phyloP scores from a whole-genome alignment of 805 yeast genomes.

The Candida golubevii region DNA sequence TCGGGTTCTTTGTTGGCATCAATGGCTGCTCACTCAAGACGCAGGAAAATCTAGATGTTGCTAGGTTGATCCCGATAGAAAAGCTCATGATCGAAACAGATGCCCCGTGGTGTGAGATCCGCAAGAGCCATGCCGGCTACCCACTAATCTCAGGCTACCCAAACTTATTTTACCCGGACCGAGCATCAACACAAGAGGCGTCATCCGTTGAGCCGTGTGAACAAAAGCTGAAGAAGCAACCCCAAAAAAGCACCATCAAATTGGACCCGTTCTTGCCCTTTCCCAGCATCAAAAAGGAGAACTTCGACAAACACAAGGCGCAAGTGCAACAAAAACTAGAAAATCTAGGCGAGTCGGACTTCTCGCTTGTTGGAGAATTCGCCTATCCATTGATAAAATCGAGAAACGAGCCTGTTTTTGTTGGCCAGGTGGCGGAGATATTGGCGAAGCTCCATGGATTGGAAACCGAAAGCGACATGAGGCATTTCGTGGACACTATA shows the following conservation, averaged over 20 bases:
- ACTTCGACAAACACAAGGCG: constrained; percentile 35
- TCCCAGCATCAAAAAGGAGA: constrained; percentile 63
- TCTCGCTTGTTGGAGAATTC: constrained; percentile 21
- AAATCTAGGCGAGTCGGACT: constrained; percentile 3
- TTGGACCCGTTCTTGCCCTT: constrained; percentile 55
- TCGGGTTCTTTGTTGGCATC: constrained; percentile 71
- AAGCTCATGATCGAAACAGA: constrained; percentile 85
- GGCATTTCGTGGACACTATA: constrained; percentile 31
- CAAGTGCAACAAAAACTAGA: constrained; percentile 20
- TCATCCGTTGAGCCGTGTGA: background rate
- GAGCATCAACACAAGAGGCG: background rate
- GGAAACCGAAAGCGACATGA: constrained; percentile 24
- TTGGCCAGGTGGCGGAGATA: constrained; percentile 71
- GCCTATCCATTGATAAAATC: constrained; percentile 61
- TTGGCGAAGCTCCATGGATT: constrained; percentile 31
- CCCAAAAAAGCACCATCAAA: constrained; percentile 24
- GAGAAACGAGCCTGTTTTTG: constrained; percentile 88
- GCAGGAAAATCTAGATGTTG: constrained; percentile 66
- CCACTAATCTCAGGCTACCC: constrained; percentile 53
- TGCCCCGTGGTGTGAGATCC: constrained; percentile 97
- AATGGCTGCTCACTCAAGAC: constrained; percentile 92
- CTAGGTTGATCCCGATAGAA: constrained; percentile 61
- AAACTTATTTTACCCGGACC: constrained; percentile 49
- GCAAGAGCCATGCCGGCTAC: constrained; percentile 76
- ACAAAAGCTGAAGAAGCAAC: background rate